Base-by-base conservation (phyloP, 306 rosid genomes). In the Phaseolus lunatus region DNA sequence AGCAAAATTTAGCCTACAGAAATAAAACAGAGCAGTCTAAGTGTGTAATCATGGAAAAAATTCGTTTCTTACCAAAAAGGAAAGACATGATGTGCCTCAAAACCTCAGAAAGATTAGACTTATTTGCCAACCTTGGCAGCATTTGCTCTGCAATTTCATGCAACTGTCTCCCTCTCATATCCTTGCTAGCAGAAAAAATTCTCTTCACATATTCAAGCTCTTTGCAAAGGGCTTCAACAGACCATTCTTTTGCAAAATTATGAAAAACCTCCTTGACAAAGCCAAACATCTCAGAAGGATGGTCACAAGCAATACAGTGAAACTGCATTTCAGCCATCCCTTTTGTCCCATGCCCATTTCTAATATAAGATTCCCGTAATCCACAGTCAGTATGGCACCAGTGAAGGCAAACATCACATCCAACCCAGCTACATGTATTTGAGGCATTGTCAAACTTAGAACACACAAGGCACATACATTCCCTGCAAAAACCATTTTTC, bases 221-320 rank as follows among this genome's bases (percentile, higher is more conserved):
- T 86, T 84, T 92, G 81, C 84, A 76, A 73, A 95, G 83, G 59
- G 87, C 83, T 82, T 95, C 97, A 16, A 81, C 89, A 10, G 99
- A 72, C 99, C 99, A 95, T 3, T 87, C 94, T 77, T 92, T 89
- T 1, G 97, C 99, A 70, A 92, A 92, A 88, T 72, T 89, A 18
- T 86, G 96, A 73, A 95, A 95, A 64, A 95, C 99, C 89, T 95
- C 99, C 81, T 95, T 92, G 83, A 95, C 98, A 70, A 95, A 95
- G 78, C 99, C 99, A 85, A 95, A 95, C 96, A 95, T 87, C 92
- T 95, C 99, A 47, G 99, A 95, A 73, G 98, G 98, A 75, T 91
- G 99, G 80, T 88, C 96, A 77, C 99, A 95, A 57, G 99, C 98
- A 85, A 92, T 85, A 82, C 99, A 95, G 76, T 91, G 98, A 82